Conservation (phyloP, 306 rosid species). For the Vigna trinervia region DNA sequence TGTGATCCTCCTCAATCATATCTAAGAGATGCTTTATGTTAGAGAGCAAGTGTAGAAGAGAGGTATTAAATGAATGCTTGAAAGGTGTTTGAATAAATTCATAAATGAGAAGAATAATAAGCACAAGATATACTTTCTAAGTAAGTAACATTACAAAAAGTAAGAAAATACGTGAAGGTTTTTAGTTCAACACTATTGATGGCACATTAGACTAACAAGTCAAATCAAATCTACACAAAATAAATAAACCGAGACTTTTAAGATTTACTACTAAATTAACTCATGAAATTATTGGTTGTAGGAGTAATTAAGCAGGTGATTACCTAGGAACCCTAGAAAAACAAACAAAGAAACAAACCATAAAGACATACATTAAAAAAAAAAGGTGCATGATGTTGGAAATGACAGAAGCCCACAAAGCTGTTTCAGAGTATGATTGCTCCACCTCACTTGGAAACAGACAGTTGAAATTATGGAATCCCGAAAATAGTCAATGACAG, state of each 20-base stretch:
- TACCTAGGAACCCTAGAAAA: not conserved
- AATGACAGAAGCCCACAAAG: slow-evolving; percentile 42
- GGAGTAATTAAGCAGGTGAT: not conserved
- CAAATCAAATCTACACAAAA: not conserved
- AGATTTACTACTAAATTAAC: not conserved
- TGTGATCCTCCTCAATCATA: not conserved
- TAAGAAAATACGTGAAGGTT: not conserved
- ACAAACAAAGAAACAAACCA: not conserved
- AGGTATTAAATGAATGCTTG: not conserved
- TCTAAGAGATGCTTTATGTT: not conserved
- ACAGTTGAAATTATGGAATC: not conserved
- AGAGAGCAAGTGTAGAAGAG: too few species aligned
- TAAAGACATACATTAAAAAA: not conserved
- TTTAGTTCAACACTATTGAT: not conserved
- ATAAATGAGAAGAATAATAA: slow-evolving; percentile 1
- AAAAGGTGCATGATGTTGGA: slow-evolving; percentile 47
- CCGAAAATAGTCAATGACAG: slow-evolving; percentile 22
- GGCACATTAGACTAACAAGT: not conserved
- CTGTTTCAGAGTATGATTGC: slow-evolving; percentile 37
- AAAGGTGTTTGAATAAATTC: slow-evolving; percentile 1
- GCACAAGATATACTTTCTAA: not conserved
- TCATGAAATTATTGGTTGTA: not conserved
- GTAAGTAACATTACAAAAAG: not conserved
- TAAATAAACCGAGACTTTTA: not conserved
- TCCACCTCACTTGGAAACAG: slow-evolving; percentile 46